phyloP scores from a whole-genome alignment of 768 basidiomycete genomes.

The Cubamyces lactineus region DNA sequence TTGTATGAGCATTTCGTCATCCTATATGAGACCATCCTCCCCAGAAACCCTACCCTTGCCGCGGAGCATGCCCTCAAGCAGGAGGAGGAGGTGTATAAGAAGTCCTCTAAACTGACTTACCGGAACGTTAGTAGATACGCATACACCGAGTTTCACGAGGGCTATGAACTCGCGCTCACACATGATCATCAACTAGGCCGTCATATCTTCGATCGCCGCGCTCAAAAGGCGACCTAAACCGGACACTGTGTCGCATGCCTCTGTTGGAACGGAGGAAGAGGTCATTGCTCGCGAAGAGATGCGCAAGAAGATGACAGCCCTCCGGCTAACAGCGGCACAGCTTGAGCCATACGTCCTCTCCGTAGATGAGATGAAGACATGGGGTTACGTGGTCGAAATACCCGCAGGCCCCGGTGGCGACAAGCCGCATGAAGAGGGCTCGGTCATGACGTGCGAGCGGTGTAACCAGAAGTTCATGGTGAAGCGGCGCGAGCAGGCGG shows the following conservation, averaged over 20 bases:
- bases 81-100: constrained; percentile 78
- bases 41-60: constrained; percentile 62
- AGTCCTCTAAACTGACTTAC: constrained; percentile 78
- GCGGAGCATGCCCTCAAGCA: constrained; percentile 80
- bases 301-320: constrained; percentile 53
- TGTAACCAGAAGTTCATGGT: constrained; percentile 75
- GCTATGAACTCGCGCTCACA: constrained; percentile 9
- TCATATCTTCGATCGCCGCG: constrained; percentile 53
- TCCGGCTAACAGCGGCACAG: constrained; percentile 54
- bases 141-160: constrained; percentile 1
- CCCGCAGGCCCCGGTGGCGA: constrained; percentile 70
- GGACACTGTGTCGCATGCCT: constrained; percentile 60
- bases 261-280: constrained; percentile 78
- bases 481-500: constrained; percentile 55
- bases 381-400: constrained; percentile 72
- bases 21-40: constrained; percentile 62
- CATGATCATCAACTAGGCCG: constrained; percentile 40
- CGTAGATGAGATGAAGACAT: constrained; percentile 56
- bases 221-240: constrained; percentile 61
- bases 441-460: constrained; percentile 74
- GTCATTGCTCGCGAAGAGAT: constrained; percentile 57
- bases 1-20: constrained; percentile 73
- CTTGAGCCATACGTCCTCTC: constrained; percentile 66
- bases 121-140: constrained; percentile 60
- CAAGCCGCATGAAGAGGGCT: constrained; percentile 62